phyloP scores from a whole-genome alignment of 805 yeast genomes.

The Yarrowia phangngaensis region DNA sequence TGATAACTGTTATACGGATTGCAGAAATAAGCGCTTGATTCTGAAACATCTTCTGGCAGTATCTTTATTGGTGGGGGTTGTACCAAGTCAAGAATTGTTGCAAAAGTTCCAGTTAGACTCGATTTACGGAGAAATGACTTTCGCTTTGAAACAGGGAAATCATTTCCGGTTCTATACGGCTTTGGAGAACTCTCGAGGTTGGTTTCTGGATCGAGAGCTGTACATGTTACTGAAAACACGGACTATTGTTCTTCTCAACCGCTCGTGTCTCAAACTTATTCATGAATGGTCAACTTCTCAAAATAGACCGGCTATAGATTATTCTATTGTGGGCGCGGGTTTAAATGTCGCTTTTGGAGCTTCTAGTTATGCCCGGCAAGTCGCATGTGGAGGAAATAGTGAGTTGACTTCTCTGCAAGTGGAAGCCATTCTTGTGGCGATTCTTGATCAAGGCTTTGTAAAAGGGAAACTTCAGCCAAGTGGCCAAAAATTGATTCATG shows the following conservation, averaged over 20 bases:
- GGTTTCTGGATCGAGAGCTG: conserved; percentile 33
- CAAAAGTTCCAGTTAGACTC: conserved; percentile 35
- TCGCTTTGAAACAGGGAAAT: conserved; percentile 46
- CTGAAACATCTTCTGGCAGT: conserved; percentile 51
- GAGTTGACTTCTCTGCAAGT: background rate
- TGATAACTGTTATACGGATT: conserved; percentile 39
- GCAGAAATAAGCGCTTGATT: conserved; percentile 43
- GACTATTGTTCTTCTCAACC: conserved; percentile 34
- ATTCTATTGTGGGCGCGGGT: background rate
- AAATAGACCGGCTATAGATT: conserved; percentile 1
- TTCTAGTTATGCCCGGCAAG: conserved; percentile 1
- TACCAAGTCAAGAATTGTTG: conserved; percentile 43
- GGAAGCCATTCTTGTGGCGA: conserved; percentile 14
- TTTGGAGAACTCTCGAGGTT: conserved; percentile 36
- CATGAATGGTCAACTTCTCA: conserved; percentile 4
- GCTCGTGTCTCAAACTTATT: background rate
- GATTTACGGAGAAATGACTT: conserved; percentile 43
- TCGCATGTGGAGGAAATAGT: background rate
- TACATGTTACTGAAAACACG: conserved; percentile 35
- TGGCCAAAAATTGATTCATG: conserved; percentile 31
- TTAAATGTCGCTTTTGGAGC: background rate
- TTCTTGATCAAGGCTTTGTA: conserved; percentile 35
- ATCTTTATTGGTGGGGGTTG: conserved; percentile 52
- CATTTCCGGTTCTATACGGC: conserved; percentile 33
- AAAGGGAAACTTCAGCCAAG: conserved; percentile 39